Evolutionary conservation across 345 rosid genomes (phyloP), one percentile per base, ranked within the genome.

Genomic region (Brassica rapa): DNA sequence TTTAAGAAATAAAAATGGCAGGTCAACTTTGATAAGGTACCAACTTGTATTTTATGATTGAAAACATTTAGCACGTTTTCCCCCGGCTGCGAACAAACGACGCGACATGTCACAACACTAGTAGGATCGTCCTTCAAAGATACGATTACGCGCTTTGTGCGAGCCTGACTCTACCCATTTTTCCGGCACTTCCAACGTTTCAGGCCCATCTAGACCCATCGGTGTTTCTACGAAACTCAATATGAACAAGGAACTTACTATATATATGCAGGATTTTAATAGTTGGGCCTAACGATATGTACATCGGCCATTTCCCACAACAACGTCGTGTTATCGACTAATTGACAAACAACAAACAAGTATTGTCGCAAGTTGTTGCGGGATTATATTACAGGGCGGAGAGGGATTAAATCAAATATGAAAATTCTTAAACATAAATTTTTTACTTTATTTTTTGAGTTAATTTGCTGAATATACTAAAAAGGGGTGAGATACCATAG

Each of bases 21-120:
- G 53, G 33, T 12, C 53, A 33, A 41, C 10, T 41, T 10, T 41
- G 49, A 41, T 46, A 55, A 32, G 19, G 32, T 32, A 0, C 4
- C 63, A 55, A 55, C 73, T 70, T 30, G 46, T 12, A 70, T 43
- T 15, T 4, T 60, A 11, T 59, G 32, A n/a, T 14, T 62, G 4
- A 27, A 5, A 14, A 57, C 8, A 71, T 23, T 14, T 59, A 59
- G 39, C 25, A 71, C 25, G 57, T 71, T 60, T 59, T 25, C 16
- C 6, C 16, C 27, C 32, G 3, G 59, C 10, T 61, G 60, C 68
- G 43, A 61, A 72, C 68, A 61, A 27, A 10, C 27, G 59, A 72
- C 41, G 43, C 15, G 76, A 41, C 76, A 62, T 63, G 68, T 72
- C 76, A n/a, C 68, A 41, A n/a, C 67, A 71, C 15, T 59, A 55